Evolutionary conservation across 2,329 filamentous ascomycete genomes (phyloP), one percentile per base, ranked within the genome.

Genomic region (Stachybotrys echinatus): DNA sequence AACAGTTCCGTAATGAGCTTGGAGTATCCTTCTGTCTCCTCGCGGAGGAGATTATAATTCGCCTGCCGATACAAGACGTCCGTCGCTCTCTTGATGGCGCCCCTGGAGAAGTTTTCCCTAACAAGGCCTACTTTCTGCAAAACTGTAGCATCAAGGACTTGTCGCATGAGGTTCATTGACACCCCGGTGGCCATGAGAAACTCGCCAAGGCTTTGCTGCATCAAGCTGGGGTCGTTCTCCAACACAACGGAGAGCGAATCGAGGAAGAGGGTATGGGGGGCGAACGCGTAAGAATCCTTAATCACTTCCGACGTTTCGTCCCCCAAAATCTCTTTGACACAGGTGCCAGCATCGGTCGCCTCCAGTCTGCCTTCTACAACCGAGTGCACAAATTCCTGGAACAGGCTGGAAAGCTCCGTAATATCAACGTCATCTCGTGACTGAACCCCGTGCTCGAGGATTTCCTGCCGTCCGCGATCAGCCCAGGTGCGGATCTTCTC

Each of bases 1-100:
- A 96, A 99, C 27, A 97, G 84, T 66, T 99, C 94, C 0, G 92
- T 96, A 52, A 96, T 84, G 44, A 99, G 81, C 67, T 99, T 99
- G 0, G 94, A 92, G 65, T 96, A 99, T 39, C 95, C 94, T 70
- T 99, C 94, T 0, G 90, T 90, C 69, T 99, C 94, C 71, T 99
- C 94, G 42, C 94, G 85, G 19, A 99, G 75, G 7, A 99, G 74
- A 61, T 99, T 99, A 74, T 96, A 97, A 67, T 96, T 97, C 14
- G 92, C 90, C 69, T 97, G 94, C 52, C 92, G 87, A 67, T 99
- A 99, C 1, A 99, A 79, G 5, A 94, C 77, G 60, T 96, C 95
- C 7, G 94, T 99, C 45, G 92, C 88, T 62, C 95, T 91, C 49
- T 92, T 85, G 56, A 96, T 91, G 17, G 87, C 87, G 64, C 94